Evolutionary conservation across 768 basidiomycete species (phyloP).

Genomic region (Podaxis sp.): DNA sequence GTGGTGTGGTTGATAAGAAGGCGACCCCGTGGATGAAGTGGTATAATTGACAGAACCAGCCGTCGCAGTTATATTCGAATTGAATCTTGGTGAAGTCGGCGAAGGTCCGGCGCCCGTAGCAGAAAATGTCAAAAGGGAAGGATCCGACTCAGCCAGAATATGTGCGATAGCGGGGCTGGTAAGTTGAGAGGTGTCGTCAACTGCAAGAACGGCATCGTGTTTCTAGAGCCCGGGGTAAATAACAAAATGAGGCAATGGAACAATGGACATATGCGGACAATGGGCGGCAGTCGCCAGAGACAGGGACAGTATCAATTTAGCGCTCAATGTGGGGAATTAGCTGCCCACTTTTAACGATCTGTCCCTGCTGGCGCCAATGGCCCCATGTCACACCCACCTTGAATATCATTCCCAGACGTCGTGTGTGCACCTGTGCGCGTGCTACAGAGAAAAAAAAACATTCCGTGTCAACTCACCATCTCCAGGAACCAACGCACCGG

Average conservation of each 20-base stretch:
- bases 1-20: neutral
- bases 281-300: slow-evolving; percentile 17
- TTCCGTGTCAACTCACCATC: neutral
- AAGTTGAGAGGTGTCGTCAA: slow-evolving; percentile 40
- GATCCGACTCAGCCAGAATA: slow-evolving; percentile 28
- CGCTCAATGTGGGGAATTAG: no score
- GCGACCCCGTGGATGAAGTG: neutral
- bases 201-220: slow-evolving; percentile 41
- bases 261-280: slow-evolving; percentile 11
- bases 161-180: slow-evolving; percentile 34
- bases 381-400: slow-evolving; percentile 26
- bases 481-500: neutral
- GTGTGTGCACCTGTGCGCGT: slow-evolving; percentile 42
- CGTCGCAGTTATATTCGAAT: neutral
- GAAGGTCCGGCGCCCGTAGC: neutral
- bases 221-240: slow-evolving; percentile 23
- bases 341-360: neutral
- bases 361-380: no score
- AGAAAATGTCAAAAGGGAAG: slow-evolving; percentile 2
- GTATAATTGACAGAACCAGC: slow-evolving; percentile 1
- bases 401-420: slow-evolving; percentile 41
- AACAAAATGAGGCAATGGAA: slow-evolving; percentile 17
- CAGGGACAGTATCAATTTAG: neutral
- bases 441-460: slow-evolving; percentile 25
- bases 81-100: neutral